Conservation (phyloP, 164 flowering plant species). For the Macadamia integrifolia region DNA sequence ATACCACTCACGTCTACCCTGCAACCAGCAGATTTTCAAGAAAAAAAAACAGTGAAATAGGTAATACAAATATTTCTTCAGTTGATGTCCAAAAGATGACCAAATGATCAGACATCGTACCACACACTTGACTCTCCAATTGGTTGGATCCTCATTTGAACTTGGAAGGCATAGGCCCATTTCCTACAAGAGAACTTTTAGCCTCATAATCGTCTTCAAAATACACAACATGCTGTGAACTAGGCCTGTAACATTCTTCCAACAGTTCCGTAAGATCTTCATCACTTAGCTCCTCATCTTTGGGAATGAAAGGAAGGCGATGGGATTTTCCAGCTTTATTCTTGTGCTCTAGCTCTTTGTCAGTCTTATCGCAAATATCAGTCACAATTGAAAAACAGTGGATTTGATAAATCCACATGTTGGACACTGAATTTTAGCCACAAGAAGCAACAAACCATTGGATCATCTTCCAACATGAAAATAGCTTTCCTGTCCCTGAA, state of each 20-base stretch:
- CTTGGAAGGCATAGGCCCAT: constrained; percentile 20
- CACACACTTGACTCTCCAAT: constrained; percentile 84
- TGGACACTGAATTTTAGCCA: too few relatives aligned
- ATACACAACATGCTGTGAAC: constrained; percentile 39
- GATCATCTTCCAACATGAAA: too few relatives aligned
- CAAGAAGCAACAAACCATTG: too few relatives aligned
- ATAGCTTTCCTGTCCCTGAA: too few relatives aligned
- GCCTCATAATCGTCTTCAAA: constrained; percentile 47
- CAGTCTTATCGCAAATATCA: constrained; percentile 43
- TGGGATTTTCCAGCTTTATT: constrained; percentile 28
- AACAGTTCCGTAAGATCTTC: constrained; percentile 61
- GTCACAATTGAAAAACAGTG: constrained; percentile 10
- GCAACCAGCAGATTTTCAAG: constrained; percentile 9
- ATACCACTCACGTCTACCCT: constrained; percentile 86
- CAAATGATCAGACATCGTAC: constrained; percentile 25
- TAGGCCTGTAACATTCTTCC: constrained; percentile 49
- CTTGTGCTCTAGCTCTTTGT: constrained; percentile 18
- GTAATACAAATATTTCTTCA: neutral
- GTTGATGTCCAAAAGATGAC: neutral
- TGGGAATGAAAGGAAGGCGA: constrained; percentile 43
- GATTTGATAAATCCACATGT: neutral
- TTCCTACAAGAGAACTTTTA: constrained; percentile 23
- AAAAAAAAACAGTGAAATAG: too few relatives aligned
- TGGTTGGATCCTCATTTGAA: constrained; percentile 37
- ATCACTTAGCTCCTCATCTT: constrained; percentile 68